Conservation (phyloP, 345 rosid genomes). For the Citrus reticulata region DNA sequence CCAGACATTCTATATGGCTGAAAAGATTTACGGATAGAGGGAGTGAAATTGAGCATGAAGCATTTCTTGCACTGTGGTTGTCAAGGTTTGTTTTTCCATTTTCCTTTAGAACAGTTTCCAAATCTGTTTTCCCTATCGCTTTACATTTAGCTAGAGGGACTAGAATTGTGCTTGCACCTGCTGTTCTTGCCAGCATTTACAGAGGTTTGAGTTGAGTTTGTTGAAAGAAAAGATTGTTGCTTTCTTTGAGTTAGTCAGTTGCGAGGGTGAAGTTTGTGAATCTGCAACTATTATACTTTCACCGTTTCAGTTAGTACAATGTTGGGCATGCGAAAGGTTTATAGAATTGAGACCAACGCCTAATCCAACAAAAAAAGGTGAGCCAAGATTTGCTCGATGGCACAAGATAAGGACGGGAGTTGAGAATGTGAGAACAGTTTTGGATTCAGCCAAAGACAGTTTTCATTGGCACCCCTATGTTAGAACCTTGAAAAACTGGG, state of each 20-base stretch:
- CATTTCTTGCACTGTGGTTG: conserved; percentile 41
- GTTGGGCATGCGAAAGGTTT: conserved; percentile 46
- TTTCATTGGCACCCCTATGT: conserved; percentile 31
- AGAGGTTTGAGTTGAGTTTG: conserved; percentile 26
- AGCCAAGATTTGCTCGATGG: conserved; percentile 36
- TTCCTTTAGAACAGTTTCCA: background rate
- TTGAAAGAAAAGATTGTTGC: conserved; percentile 15
- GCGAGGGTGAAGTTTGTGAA: background rate
- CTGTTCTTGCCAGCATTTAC: conserved; percentile 38
- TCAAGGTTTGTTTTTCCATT: conserved; percentile 25
- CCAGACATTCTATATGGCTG: background rate
- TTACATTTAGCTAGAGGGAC: conserved; percentile 36
- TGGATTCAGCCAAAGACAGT: conserved; percentile 23
- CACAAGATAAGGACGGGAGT: background rate
- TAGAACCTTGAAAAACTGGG: background rate
- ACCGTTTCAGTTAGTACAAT: conserved; percentile 31
- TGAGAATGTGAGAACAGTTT: conserved; percentile 10
- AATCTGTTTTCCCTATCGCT: conserved; percentile 22
- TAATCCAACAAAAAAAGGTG: conserved; percentile 14
- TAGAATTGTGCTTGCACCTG: conserved; percentile 42
- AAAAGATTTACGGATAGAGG: conserved; percentile 21
- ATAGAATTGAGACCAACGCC: conserved; percentile 22
- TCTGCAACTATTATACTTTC: conserved; percentile 13
- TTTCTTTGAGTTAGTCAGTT: background rate
- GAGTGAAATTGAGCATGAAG: conserved; percentile 38